These are phyloP conservation scores for Candida saitoana DNA, from an alignment of 805 yeast genomes.

Conservation along the genomic window DNA sequence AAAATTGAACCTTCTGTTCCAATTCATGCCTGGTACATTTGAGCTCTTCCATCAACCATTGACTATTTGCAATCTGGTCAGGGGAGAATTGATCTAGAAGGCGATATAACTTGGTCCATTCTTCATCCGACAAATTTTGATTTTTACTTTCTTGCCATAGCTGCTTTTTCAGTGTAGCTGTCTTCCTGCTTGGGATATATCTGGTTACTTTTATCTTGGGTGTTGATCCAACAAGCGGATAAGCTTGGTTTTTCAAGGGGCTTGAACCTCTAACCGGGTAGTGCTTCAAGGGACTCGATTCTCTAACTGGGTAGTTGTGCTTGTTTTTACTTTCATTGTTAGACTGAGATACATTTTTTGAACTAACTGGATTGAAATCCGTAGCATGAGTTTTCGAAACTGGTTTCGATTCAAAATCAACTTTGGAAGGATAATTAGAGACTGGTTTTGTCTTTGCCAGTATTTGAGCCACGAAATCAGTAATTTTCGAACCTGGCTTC, in stretches of 20 bases:
- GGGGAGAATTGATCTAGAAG: slow-evolving; percentile 5
- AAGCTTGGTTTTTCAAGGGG: slow-evolving; percentile 1
- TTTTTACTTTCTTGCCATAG: no score
- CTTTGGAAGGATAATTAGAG: no score
- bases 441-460: no score
- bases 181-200: no score
- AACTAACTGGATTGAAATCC: neutral
- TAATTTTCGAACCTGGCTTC: no score
- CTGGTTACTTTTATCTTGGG: no score
- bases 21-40: slow-evolving; percentile 30
- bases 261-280: neutral
- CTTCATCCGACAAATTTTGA: slow-evolving; percentile 14
- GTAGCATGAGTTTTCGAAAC: neutral
- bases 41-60: slow-evolving; percentile 20
- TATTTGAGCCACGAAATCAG: no score
- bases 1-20: slow-evolving; percentile 26
- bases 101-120: slow-evolving; percentile 28
- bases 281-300: no score
- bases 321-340: neutral
- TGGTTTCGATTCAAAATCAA: no score
- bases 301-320: no score
- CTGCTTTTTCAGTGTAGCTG: no score
- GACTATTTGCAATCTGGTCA: slow-evolving; percentile 26
- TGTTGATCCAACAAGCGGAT: slow-evolving; percentile 4
- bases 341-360: neutral